Evolutionary conservation across 2,329 filamentous ascomycete genomes (phyloP).

Genomic region (Akanthomyces dipterigenus): DNA sequence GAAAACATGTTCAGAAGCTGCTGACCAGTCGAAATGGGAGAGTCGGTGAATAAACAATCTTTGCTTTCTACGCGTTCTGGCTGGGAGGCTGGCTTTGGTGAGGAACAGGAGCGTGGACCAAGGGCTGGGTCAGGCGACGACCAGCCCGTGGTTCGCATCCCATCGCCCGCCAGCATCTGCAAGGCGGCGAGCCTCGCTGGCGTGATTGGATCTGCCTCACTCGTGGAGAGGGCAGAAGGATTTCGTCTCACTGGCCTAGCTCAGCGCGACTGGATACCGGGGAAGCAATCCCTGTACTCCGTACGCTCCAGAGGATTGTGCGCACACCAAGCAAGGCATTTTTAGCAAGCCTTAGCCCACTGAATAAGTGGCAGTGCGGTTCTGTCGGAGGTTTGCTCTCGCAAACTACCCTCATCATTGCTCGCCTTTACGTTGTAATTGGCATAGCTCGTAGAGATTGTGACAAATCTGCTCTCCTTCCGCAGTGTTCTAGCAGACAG

Average conservation of each 20-base stretch:
- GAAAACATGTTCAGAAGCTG: too few species aligned
- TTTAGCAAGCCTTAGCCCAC: not conserved
- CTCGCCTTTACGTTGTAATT: not conserved
- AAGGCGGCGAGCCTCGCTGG: not conserved
- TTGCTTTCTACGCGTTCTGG: not conserved
- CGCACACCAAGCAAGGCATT: slow-evolving; percentile 6
- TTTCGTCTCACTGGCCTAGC: not conserved
- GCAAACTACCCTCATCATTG: not conserved
- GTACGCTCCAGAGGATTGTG: not conserved
- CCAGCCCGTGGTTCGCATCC: slow-evolving; percentile 2
- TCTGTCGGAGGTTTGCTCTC: not conserved
- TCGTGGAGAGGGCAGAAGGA: too few species aligned
- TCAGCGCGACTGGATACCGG: not conserved
- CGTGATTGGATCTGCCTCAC: not conserved
- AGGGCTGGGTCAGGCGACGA: not conserved
- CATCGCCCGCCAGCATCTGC: not conserved
- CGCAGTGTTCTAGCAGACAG: too few species aligned
- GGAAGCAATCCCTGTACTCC: not conserved
- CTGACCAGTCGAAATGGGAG: not conserved
- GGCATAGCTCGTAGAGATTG: not conserved
- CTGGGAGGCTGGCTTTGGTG: not conserved
- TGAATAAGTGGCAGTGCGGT: not conserved
- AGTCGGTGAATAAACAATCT: not conserved
- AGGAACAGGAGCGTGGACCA: not conserved
- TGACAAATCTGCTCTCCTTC: too few species aligned